Evolutionary conservation across 305 asterid species (phyloP).

Genomic region (Lippia alba): DNA sequence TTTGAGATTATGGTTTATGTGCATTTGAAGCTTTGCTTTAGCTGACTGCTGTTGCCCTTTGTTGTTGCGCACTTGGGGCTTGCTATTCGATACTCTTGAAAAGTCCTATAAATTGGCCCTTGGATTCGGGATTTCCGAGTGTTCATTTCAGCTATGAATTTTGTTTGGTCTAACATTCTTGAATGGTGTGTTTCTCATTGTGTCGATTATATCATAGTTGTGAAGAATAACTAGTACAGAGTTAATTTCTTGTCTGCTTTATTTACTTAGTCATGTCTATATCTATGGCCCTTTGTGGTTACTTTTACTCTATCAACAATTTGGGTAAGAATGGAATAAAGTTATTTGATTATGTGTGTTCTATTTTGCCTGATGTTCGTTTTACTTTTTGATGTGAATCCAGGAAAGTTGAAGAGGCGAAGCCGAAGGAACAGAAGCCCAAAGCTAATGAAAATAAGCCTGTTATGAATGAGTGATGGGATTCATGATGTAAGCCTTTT

Average conservation of each 20-base stretch:
- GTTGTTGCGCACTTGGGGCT: too few species aligned
- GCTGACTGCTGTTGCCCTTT: too few species aligned
- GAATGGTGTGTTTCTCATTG: background rate
- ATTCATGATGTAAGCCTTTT: conserved; percentile 13
- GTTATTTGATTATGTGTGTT: background rate
- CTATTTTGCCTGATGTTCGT: conserved; percentile 23
- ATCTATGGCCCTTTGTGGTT: background rate
- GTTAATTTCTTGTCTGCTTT: background rate
- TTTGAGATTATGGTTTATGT: too few species aligned
- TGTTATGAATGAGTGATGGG: conserved; percentile 74
- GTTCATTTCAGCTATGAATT: too few species aligned
- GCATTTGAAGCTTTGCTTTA: too few species aligned
- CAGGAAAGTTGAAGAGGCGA: conserved; percentile 94
- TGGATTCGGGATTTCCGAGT: too few species aligned
- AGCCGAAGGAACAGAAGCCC: conserved; percentile 92
- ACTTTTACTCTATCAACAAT: background rate
- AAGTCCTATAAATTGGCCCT: too few species aligned
- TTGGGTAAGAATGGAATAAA: background rate
- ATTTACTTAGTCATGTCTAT: background rate
- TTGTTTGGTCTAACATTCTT: background rate
- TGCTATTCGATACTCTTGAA: too few species aligned
- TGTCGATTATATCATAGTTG: too few species aligned
- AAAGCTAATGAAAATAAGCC: conserved; percentile 95
- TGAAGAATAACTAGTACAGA: background rate
- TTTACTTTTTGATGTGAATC: conserved; percentile 18